phyloP scores from a whole-genome alignment of 1,284 basidiomycete genomes.

The Serendipita sp. region DNA sequence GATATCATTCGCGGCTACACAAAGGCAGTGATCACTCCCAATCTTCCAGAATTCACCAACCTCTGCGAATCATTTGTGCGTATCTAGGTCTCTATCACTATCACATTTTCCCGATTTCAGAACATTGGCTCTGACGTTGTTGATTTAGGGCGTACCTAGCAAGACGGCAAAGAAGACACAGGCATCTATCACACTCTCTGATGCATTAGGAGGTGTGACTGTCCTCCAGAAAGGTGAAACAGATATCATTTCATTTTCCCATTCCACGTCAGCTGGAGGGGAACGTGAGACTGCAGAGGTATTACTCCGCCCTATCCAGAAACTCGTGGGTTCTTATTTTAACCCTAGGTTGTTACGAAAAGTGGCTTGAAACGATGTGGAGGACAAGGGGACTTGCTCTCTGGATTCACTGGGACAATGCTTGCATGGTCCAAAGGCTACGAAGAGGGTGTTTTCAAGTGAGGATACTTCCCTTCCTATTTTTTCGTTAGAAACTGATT shows the following conservation, averaged over 20 bases:
- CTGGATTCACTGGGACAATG: slow-evolving; percentile 75
- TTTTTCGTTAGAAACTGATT: slow-evolving; percentile 5
- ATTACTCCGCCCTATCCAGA: slow-evolving; percentile 24
- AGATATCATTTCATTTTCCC: slow-evolving; percentile 39
- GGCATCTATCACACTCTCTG: slow-evolving; percentile 48
- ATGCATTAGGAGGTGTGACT: slow-evolving; percentile 70
- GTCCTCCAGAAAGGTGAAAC: slow-evolving; percentile 80
- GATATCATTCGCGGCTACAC: slow-evolving; percentile 66
- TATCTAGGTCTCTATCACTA: slow-evolving; percentile 11
- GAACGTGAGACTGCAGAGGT: slow-evolving; percentile 3
- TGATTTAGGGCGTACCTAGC: slow-evolving; percentile 35
- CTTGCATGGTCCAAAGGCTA: slow-evolving; percentile 92
- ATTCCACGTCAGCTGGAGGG: background rate
- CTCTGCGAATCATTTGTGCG: slow-evolving; percentile 60
- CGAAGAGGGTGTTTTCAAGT: slow-evolving; percentile 67
- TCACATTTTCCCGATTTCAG: background rate
- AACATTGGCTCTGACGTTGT: background rate
- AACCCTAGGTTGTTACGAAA: slow-evolving; percentile 16
- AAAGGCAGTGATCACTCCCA: slow-evolving; percentile 79
- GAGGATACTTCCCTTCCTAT: slow-evolving; percentile 16
- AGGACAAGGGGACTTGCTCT: slow-evolving; percentile 82
- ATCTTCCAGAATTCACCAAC: slow-evolving; percentile 85
- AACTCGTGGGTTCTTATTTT: slow-evolving; percentile 13
- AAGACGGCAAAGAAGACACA: slow-evolving; percentile 32
- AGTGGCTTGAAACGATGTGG: slow-evolving; percentile 34